These are phyloP conservation scores for Anthoceros angustus DNA, from an alignment of 225 moss, liverwort and hornwort species.

Conservation along the genomic window DNA sequence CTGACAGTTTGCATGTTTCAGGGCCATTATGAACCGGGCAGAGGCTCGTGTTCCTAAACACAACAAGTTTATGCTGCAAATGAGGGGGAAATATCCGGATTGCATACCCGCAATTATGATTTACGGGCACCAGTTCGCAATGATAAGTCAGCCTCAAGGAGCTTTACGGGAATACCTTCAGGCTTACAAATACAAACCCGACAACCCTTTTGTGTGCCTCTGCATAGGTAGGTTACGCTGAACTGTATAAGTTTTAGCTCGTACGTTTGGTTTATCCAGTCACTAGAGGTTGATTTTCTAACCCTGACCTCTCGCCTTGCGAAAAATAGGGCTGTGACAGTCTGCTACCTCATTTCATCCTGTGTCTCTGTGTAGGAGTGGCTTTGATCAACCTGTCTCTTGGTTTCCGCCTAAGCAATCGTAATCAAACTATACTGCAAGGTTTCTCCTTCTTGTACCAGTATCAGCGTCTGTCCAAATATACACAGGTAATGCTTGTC, in stretches of 20 bases:
- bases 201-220: constrained; percentile 91
- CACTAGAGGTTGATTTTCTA: neutral
- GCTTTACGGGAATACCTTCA: constrained; percentile 89
- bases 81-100: constrained; percentile 65
- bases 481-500: constrained; percentile 36
- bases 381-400: constrained; percentile 92
- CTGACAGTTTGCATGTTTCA: neutral
- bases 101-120: constrained; percentile 74
- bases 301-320: constrained; percentile 1
- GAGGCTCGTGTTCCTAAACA: constrained; percentile 77
- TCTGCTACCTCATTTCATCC: neutral
- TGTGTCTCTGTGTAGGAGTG: constrained; percentile 27
- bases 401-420: constrained; percentile 84
- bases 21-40: constrained; percentile 25
- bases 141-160: constrained; percentile 98
- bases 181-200: constrained; percentile 74
- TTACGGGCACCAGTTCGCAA: constrained; percentile 80
- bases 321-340: neutral
- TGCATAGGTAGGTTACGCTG: constrained; percentile 51
- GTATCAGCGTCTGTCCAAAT: constrained; percentile 59
- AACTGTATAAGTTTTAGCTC: neutral
- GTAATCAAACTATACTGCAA: constrained; percentile 87
- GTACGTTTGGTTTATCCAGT: neutral
- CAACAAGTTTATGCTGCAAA: constrained; percentile 74
- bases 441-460: constrained; percentile 80